Evolutionary conservation across 257 asterid species (phyloP), one percentile per base, ranked within the genome.

Genomic region (Plantago ovata): DNA sequence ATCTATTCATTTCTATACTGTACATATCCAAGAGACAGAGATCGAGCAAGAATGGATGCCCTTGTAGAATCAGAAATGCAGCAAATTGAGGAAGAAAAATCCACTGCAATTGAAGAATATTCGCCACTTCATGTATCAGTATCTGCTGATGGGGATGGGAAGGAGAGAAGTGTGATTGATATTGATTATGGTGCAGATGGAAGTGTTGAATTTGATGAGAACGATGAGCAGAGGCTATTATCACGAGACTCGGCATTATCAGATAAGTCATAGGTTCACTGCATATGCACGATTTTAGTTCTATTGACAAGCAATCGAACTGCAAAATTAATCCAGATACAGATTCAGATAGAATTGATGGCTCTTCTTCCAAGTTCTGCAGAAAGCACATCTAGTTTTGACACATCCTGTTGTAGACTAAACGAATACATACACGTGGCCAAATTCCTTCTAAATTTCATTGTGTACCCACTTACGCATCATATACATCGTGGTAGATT

Each of bases 1-100:
- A 55, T 88, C 73, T 92, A 88, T 69, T 79, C 96, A 13, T 79
- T 85, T 60, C 84, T 88, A 52, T 83, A 87, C 10, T 83, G 90
- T 38, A 82, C 96, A 0, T 88, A 84, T 43, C 96, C 93, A 0
- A 77, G 90, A 63, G 95, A 88, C 61, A 73, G 96, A 22, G 96
- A 92, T n/a, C 70, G 85, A 13, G 94, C 97, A 10, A 82, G 72
- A 66, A 86, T 80, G 95, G 79, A 70, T 9, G 86, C 90, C 16
- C 58, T 84, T 11, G 69, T 80, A 45, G 88, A 84, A 53, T 67
- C 85, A 0, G 87, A 82, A 62, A 50, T 84, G 81, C 77, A 75
- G 69, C 66, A 72, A 15, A 75, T 76, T 0, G 86, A 79, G 36
- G 59, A 57, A 1, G 82, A 77, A 3, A 47, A 63, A 22, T 39